These are phyloP conservation scores for Ustilago trichophora DNA, from an alignment of 1,284 basidiomycete genomes.

Conservation along the genomic window DNA sequence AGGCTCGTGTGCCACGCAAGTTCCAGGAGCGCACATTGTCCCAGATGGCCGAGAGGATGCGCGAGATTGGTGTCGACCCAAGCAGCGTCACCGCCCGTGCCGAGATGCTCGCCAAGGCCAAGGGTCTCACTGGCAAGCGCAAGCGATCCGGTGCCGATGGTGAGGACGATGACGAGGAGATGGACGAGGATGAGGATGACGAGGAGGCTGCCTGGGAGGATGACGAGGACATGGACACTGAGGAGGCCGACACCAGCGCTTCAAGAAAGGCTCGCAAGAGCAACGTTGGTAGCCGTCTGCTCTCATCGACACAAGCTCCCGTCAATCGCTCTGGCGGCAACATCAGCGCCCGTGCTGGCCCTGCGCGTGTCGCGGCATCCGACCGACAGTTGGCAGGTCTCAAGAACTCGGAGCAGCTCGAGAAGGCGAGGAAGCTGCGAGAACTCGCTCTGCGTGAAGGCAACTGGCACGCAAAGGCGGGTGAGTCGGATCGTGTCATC, in stretches of 20 bases:
- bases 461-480: conserved; percentile 60
- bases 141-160: conserved; percentile 68
- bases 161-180: conserved; percentile 66
- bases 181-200: conserved; percentile 65
- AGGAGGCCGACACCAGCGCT: conserved; percentile 44
- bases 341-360: conserved; percentile 58
- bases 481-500: conserved; percentile 63
- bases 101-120: conserved; percentile 79
- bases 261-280: conserved; percentile 70
- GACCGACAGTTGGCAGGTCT: conserved; percentile 61
- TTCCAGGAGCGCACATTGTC: conserved; percentile 81
- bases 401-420: conserved; percentile 53
- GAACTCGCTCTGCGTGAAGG: conserved; percentile 55
- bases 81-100: conserved; percentile 87
- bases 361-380: conserved; percentile 55
- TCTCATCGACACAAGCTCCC: conserved; percentile 48
- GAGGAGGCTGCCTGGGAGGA: conserved; percentile 68
- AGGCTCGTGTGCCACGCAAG: conserved; percentile 82
- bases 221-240: conserved; percentile 71
- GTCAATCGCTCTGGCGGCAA: conserved; percentile 58
- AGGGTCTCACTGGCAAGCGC: conserved; percentile 75
- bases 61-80: conserved; percentile 87
- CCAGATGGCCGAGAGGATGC: conserved; percentile 83
- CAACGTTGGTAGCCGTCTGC: conserved; percentile 70
- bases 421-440: conserved; percentile 59